These are phyloP conservation scores for Rhodamnia argentea DNA, from an alignment of 345 rosid genomes.

Conservation along the genomic window DNA sequence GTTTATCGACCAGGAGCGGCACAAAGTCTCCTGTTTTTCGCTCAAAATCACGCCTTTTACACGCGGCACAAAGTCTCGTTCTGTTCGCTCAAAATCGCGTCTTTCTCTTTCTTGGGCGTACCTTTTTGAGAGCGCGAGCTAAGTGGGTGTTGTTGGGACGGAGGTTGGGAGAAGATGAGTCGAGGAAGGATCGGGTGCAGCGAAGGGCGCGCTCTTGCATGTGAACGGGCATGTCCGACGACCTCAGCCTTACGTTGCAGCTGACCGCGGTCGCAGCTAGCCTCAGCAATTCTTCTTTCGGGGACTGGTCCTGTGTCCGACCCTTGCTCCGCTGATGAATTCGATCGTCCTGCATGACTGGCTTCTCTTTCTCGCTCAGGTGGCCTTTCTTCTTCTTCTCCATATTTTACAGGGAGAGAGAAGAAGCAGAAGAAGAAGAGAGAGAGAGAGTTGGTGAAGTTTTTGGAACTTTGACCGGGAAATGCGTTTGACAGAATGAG, in stretches of 20 bases:
- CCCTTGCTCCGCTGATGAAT: not conserved
- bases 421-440: not conserved
- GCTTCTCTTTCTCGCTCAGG: not conserved
- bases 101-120: not conserved
- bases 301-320: not conserved
- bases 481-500: not conserved
- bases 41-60: not conserved
- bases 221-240: constrained; percentile 27
- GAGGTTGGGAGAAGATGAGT: constrained; percentile 10
- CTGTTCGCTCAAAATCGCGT: not conserved
- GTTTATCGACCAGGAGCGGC: not conserved
- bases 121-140: constrained; percentile 37
- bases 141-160: constrained; percentile 18
- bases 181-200: constrained; percentile 15
- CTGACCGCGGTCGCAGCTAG: constrained; percentile 27
- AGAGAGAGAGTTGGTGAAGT: not conserved
- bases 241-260: constrained; percentile 21
- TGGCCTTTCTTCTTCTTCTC: not conserved
- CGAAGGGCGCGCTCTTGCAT: constrained; percentile 36
- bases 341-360: not conserved
- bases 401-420: not conserved
- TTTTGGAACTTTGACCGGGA: not conserved
- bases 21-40: not conserved
- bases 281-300: constrained; percentile 14
- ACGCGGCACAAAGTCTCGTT: not conserved